phyloP scores from a whole-genome alignment of 495 filamentous ascomycete species.

The Diplogelasinospora grovesii region DNA sequence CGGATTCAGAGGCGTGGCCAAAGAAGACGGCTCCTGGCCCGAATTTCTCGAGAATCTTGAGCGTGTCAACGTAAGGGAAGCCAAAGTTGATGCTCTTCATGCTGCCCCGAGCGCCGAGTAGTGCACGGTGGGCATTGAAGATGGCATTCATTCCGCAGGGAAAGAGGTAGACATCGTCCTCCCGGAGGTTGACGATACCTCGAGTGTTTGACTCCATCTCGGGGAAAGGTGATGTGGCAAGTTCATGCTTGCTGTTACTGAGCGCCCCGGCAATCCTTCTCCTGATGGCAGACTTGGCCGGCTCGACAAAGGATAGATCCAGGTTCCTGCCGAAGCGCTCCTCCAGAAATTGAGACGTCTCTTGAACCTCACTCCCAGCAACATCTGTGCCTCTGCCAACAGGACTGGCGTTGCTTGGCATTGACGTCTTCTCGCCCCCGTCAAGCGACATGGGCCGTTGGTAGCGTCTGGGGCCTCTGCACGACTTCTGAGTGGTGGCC shows the following conservation, averaged over 20 bases:
- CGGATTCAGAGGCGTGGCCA: constrained; percentile 71
- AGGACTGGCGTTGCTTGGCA: constrained; percentile 8
- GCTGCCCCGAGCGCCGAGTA: constrained; percentile 53
- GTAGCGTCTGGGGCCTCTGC: constrained; percentile 66
- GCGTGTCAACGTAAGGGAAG: constrained; percentile 93
- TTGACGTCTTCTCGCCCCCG: constrained; percentile 6
- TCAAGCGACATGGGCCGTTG: constrained; percentile 54
- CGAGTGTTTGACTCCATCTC: constrained; percentile 38
- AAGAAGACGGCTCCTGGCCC: constrained; percentile 89
- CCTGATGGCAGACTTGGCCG: constrained; percentile 80
- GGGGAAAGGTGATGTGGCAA: constrained; percentile 34
- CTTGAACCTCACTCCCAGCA: constrained; percentile 37
- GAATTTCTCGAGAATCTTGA: constrained; percentile 93
- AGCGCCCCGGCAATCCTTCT: constrained; percentile 84
- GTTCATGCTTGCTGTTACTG: constrained; percentile 62
- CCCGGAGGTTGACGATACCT: constrained; percentile 64
- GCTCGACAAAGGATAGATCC: constrained; percentile 63
- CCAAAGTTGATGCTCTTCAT: constrained; percentile 69
- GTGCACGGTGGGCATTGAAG: constrained; percentile 72
- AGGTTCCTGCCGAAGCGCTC: constrained; percentile 93
- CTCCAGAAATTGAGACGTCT: constrained; percentile 78
- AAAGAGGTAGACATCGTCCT: constrained; percentile 84
- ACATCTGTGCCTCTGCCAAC: constrained; percentile 1
- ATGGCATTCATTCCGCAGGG: constrained; percentile 93
- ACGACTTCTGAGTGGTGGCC: constrained; percentile 40